phyloP scores from a whole-genome alignment of 805 yeast genomes.

The Metschnikowia anglica region DNA sequence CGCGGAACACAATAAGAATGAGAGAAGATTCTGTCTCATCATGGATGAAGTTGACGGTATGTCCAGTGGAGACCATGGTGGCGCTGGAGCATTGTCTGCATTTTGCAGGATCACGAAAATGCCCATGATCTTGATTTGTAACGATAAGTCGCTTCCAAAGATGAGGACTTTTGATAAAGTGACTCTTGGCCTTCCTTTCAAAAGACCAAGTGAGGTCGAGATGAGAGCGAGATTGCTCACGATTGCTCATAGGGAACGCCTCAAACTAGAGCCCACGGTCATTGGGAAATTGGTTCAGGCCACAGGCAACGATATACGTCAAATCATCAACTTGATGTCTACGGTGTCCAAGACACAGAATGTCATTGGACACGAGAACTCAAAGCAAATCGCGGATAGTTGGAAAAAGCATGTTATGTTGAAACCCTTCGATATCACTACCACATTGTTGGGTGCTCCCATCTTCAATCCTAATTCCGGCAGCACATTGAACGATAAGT shows the following conservation, averaged over 20 bases:
- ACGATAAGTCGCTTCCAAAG: slow-evolving; percentile 87
- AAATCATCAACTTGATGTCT: slow-evolving; percentile 84
- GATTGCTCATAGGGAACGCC: slow-evolving; percentile 80
- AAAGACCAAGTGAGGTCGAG: slow-evolving; percentile 83
- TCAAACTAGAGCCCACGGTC: slow-evolving; percentile 75
- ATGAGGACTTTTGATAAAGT: slow-evolving; percentile 93
- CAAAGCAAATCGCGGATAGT: slow-evolving; percentile 57
- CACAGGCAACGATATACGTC: slow-evolving; percentile 90
- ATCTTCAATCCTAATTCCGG: slow-evolving; percentile 52
- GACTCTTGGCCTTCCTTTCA: slow-evolving; percentile 75
- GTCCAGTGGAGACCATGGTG: slow-evolving; percentile 99
- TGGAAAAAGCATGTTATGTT: slow-evolving; percentile 92
- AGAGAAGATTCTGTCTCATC: slow-evolving; percentile 70
- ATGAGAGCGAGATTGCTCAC: slow-evolving; percentile 84
- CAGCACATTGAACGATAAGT: slow-evolving; percentile 72
- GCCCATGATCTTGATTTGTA: slow-evolving; percentile 91
- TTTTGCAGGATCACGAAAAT: slow-evolving; percentile 82
- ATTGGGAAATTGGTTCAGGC: slow-evolving; percentile 82
- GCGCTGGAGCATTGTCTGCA: slow-evolving; percentile 90
- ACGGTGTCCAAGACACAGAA: slow-evolving; percentile 77
- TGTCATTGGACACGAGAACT: slow-evolving; percentile 58
- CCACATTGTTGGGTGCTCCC: slow-evolving; percentile 58
- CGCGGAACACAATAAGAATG: slow-evolving; percentile 31
- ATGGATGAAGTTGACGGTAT: slow-evolving; percentile 99
- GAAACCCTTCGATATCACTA: slow-evolving; percentile 89